Base-by-base conservation (phyloP, 768 basidiomycete species). In the Leccinum barrowsii region DNA sequence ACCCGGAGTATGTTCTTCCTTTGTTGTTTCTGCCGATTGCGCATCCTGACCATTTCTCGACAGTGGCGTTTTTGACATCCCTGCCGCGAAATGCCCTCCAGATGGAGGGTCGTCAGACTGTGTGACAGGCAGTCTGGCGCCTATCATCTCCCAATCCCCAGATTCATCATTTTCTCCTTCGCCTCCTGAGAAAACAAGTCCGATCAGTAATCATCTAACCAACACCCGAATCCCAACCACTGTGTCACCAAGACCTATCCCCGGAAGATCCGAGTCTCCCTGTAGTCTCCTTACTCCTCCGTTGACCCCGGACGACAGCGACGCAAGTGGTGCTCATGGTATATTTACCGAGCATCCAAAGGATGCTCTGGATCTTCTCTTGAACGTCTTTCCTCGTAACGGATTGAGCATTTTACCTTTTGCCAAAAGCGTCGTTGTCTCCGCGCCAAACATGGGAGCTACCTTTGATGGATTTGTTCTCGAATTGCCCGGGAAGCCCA, bases 31-130 rank as follows among this genome's bases (percentile, higher is more conserved):
- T 6, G n/a, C 32, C n/a, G 37, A 35, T 21, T 32, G 1, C 21
- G 0, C 32, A 12, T 52, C 37, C 12, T 26, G 52, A 62, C 58
- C 64, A 51, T 54, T 42, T n/a, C 48, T 50, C 5, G 52, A 3
- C 60, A 92, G 92, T 94, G 92, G 92, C 87, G 91, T 78, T 92
- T 94, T 94, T 94, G 92, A 94, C 91, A 80, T 78, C 81, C 90
- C 91, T 66, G 86, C 82, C 69, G 76, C 76, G 64, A 94, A 94
- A 94, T 94, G 92, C 92, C 92, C 91, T 90, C 91, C 90, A 67
- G 87, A 90, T 72, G 71, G 92, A 89, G 92, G 92, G 92, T 94
- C 92, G 90, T 86, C 85, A 81, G 85, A 83, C 82, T 87, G 90
- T 84, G 92, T 94, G 92, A 94, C 88, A 94, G 92, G 83, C 89